Evolutionary conservation across 106 monocot species (phyloP), one percentile per base, ranked within the genome.

Genomic region (Amphibolis antarctica): DNA sequence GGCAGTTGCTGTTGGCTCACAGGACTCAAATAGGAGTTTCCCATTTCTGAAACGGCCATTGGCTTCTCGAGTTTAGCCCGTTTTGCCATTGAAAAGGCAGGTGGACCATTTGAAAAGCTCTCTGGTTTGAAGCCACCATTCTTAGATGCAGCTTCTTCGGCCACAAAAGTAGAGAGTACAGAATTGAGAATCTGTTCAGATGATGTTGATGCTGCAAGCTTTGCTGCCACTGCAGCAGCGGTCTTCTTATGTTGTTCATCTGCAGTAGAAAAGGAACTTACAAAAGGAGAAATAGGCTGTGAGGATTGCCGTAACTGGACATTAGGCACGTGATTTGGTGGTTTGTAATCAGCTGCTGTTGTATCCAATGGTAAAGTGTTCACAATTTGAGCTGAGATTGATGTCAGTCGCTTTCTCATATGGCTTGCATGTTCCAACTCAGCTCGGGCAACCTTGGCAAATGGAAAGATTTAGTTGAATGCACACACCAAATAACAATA

Each of bases 211-310:
- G 96, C 84, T 10, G 86, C 78, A 25, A 98, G 82, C 76, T 80
- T 98, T 28, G 83, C 96, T 0, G 89, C 96, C 14, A 98, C 78
- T 18, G 76, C 96, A 26, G 98, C 98, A 28, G 87, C 98, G 14
- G 91, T 80, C 73, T 88, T 98, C 66, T 91, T 98, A 50, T 80
- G 68, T 21, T 91, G 78, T 5, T 87, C 89, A 21, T 83, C 86
- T 18, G 59, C 76, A 7, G 63, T 77, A 53, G 65, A 79, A 13
- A 62, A 31, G 66, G 66, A 73, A 36, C 46, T 64, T 18, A 69
- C 44, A 12, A 78, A 78, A 24, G 85, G 71, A 45, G 78, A 83
- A 12, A 59, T 36, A 0, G 76, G 81, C 22, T 74, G 69, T 12
- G 52, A 66, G 55, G 70, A 62, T 62, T 68, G 73, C 18, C 42